These are phyloP conservation scores for Vaccinium darrowii DNA, from an alignment of 148 eudicot species.

Conservation along the genomic window DNA sequence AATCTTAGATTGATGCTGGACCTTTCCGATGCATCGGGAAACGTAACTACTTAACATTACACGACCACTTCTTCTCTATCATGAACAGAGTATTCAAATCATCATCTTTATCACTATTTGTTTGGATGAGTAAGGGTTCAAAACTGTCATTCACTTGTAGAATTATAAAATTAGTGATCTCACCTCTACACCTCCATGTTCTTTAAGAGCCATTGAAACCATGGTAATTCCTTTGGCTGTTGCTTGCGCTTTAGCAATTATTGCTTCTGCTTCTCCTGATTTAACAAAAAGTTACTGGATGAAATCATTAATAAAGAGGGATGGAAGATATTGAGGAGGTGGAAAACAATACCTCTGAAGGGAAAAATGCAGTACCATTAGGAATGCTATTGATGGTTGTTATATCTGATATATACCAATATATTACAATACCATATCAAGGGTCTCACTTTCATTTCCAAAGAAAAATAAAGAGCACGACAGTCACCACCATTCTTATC, in stretches of 20 bases:
- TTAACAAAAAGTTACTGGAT: neutral
- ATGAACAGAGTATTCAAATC: neutral
- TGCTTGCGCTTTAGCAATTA: slow-evolving; percentile 50
- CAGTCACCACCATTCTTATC: too few species aligned
- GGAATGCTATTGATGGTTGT: neutral
- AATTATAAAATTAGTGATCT: slow-evolving; percentile 4
- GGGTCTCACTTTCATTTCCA: neutral
- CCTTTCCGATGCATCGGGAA: neutral
- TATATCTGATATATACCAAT: too few species aligned
- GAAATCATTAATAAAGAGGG: neutral
- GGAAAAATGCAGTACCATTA: neutral
- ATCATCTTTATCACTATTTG: too few species aligned
- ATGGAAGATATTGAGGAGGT: neutral
- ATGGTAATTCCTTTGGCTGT: slow-evolving; percentile 44
- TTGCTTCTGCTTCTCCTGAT: slow-evolving; percentile 87
- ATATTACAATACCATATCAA: too few species aligned
- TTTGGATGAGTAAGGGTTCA: too few species aligned
- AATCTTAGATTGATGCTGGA: neutral
- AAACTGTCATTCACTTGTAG: neutral
- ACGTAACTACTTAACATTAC: neutral
- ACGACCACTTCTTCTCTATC: neutral
- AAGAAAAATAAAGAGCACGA: too few species aligned
- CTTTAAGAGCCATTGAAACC: slow-evolving; percentile 44
- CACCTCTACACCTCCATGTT: slow-evolving; percentile 62
- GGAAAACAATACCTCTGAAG: neutral